Evolutionary conservation across 106 monocot species (phyloP).

Genomic region (Ottelia alismoides): DNA sequence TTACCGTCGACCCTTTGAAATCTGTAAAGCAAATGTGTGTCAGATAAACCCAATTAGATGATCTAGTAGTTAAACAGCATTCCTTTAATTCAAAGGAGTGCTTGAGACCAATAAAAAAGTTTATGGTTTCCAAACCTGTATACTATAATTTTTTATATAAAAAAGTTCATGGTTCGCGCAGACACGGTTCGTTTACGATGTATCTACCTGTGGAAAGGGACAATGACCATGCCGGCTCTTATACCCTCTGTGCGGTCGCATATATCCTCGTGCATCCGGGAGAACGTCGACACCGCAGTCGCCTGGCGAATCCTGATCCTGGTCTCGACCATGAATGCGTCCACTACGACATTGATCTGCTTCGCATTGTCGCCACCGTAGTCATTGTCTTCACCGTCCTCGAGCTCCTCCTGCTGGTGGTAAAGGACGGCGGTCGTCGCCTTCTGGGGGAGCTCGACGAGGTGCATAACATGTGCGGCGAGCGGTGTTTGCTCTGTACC

Average conservation of each 20-base stretch:
- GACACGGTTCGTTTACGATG: no score
- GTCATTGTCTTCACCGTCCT: constrained; percentile 6
- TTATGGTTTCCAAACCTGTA: no score
- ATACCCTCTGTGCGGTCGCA: constrained; percentile 33
- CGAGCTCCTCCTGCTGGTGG: constrained; percentile 24
- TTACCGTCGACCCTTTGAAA: constrained; percentile 34
- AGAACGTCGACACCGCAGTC: constrained; percentile 10
- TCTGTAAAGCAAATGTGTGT: no score
- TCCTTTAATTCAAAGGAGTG: no score
- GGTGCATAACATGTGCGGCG: constrained; percentile 36
- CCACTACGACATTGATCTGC: constrained; percentile 16
- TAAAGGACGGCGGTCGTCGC: constrained; percentile 16
- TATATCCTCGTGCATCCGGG: constrained; percentile 53
- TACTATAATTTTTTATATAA: no score
- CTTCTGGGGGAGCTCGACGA: constrained; percentile 31
- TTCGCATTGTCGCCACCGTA: constrained; percentile 6
- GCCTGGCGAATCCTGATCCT: constrained; percentile 17
- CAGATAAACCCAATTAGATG: no score
- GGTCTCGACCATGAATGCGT: constrained; percentile 22
- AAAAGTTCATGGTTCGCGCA: no score
- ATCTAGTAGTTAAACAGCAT: no score
- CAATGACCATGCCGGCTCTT: constrained; percentile 30
- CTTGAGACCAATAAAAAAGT: no score
- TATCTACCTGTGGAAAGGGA: constrained; percentile 55
- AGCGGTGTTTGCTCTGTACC: background rate